Conservation (phyloP, 2,329 filamentous ascomycete species). For the Epichloe scottii region DNA sequence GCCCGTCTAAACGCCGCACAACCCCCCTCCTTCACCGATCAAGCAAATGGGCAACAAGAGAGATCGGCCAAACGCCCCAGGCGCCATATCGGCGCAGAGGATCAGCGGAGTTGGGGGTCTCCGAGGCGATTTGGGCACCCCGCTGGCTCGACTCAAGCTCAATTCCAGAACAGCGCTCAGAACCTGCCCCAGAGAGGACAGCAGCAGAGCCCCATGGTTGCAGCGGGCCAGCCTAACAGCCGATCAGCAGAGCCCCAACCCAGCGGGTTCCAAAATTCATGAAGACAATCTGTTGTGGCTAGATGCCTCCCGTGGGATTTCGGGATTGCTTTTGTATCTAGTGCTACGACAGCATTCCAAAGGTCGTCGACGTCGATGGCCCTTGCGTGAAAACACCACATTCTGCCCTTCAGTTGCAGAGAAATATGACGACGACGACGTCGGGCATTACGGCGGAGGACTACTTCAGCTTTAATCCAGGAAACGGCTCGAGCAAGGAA, state of each 20-base stretch:
- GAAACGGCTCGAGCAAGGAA: neutral
- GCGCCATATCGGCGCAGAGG: conserved; percentile 62
- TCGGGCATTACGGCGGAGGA: neutral
- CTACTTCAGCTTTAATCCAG: neutral
- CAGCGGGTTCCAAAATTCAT: conserved; percentile 77
- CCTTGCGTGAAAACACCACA: neutral
- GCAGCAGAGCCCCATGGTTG: conserved; percentile 45
- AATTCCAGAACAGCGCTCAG: conserved; percentile 91
- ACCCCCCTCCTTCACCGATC: conserved; percentile 77
- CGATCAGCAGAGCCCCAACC: conserved; percentile 58
- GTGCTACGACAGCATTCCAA: conserved; percentile 15
- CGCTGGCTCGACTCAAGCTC: conserved; percentile 83
- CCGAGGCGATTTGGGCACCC: conserved; percentile 61
- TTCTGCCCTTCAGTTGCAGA: neutral
- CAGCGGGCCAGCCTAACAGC: conserved; percentile 39
- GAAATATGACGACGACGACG: neutral
- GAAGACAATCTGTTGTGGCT: conserved; percentile 86
- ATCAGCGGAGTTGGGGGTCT: conserved; percentile 61
- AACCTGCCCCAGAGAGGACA: conserved; percentile 61
- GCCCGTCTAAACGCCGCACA: conserved; percentile 91
- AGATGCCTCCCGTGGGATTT: conserved; percentile 19
- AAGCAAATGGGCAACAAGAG: conserved; percentile 66
- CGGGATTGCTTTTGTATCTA: conserved; percentile 18
- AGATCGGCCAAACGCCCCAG: conserved; percentile 66
- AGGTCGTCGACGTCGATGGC: conserved; percentile 5